Evolutionary conservation across 2,329 filamentous ascomycete species (phyloP).

Genomic region (Colletotrichum sp.): DNA sequence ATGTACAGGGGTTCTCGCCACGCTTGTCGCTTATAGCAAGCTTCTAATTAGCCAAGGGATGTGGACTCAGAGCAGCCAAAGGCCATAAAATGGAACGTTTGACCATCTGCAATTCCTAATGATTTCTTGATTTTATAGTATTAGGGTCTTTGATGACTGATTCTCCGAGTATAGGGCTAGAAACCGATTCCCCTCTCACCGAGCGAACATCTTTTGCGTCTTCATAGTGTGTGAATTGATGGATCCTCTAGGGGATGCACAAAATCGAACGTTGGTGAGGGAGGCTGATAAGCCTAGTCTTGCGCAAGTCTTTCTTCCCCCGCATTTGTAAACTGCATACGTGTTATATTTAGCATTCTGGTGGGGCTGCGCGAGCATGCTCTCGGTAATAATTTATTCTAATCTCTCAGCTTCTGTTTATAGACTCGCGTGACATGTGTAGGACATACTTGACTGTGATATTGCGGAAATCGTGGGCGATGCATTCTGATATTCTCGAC

Average conservation of each 20-base stretch:
- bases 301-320: not conserved
- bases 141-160: accelerated
- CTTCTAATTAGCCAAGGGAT: not conserved
- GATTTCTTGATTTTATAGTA: not conserved
- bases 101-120: not conserved
- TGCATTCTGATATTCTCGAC: not conserved
- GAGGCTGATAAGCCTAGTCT: not conserved
- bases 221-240: not conserved
- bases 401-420: not conserved
- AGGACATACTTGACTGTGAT: no score
- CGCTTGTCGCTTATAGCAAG: not conserved
- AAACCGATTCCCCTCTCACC: not conserved
- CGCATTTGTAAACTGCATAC: no score
- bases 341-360: no score
- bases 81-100: not conserved
- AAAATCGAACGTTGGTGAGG: not conserved
- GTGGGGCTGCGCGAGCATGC: no score
- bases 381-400: no score
- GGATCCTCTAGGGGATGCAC: not conserved
- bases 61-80: not conserved
- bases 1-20: not conserved
- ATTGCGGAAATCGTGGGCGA: not conserved
- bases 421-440: no score
- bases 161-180: not conserved
- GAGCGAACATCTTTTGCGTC: not conserved